These are phyloP conservation scores for Cystoisospora suis DNA, from an alignment of 169 alveolate species.

Conservation along the genomic window DNA sequence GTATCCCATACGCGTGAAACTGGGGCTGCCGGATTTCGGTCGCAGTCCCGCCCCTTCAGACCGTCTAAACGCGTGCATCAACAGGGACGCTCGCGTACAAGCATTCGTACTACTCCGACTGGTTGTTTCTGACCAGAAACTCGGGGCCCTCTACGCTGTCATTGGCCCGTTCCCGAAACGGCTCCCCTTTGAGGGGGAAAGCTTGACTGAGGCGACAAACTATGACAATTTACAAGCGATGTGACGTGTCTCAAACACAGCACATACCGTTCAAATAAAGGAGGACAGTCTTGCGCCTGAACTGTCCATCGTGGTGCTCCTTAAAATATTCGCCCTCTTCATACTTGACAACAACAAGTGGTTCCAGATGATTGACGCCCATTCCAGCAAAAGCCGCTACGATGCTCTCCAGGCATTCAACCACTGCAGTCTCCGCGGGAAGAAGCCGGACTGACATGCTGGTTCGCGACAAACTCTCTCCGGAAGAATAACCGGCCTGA, in stretches of 20 bases:
- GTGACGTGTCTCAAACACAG: too few relatives aligned
- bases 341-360: conserved; percentile 59
- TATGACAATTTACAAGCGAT: too few relatives aligned
- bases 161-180: too few relatives aligned
- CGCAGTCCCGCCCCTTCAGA: neutral
- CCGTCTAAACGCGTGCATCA: neutral
- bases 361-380: conserved; percentile 57
- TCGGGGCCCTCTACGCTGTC: too few relatives aligned
- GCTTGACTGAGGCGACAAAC: too few relatives aligned
- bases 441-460: conserved; percentile 45
- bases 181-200: too few relatives aligned
- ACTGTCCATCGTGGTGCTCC: conserved; percentile 69
- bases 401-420: conserved; percentile 31
- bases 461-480: conserved; percentile 49
- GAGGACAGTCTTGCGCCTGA: conserved; percentile 62
- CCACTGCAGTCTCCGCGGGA: conserved; percentile 55
- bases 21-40: neutral
- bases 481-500: conserved; percentile 40
- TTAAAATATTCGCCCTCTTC: conserved; percentile 60
- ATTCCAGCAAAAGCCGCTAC: conserved; percentile 57
- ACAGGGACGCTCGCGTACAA: too few relatives aligned
- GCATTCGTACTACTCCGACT: too few relatives aligned
- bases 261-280: conserved; percentile 65
- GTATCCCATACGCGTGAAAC: too few relatives aligned
- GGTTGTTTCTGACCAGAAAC: too few relatives aligned